Base-by-base conservation (phyloP, 352 stramenopile genomes). In the Pythium brachiatum region DNA sequence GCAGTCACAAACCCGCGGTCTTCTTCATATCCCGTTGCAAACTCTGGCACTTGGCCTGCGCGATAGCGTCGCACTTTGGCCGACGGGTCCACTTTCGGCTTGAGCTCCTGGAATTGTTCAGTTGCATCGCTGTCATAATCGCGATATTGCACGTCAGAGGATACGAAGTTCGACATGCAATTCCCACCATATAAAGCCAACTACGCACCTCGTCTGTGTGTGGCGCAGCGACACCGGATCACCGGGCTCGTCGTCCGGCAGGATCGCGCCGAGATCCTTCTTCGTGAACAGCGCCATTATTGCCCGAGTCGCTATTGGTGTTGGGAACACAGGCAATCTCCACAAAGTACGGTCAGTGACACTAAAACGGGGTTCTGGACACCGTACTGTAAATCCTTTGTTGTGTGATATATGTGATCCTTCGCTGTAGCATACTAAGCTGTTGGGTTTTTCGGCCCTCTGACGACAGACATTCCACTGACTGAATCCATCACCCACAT, bases 221-320 rank as follows among this genome's bases (percentile, higher is more conserved):
- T 96, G 78, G 26, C 83, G 83, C 48, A 96, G 69, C 27, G 87
- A 94, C 53, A 92, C 69, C 1, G 82, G 82, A 52, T 96, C 86
- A 3, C 83, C 86, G 0, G 87, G 81, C 12, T 79, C 77, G 69
- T 93, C 83, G 58, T 96, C 87, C 20, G 85, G 87, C 48, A 96
- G 78, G 55, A 94, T 64, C 13, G 92, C 62, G 38, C 76, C 87
- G 38, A 96, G 63, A 69, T 95, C 87, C 60, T 93, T 94, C 77
- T 95, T 95, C 59, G 77, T 90, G 73, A 95, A 96, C 53, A 90
- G 76, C 62, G 83, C 76, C 87, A 95, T 94, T 29, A 29, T 38
- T 32, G 21, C 48, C 5, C 21, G 11, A 5, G 43, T 27, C 21
- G 6, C 20, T 21, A 38, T 46, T 8, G 44, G 21, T 31, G 26